These are phyloP conservation scores for Saturnispora serradocipensis DNA, from an alignment of 805 yeast species.

Conservation along the genomic window DNA sequence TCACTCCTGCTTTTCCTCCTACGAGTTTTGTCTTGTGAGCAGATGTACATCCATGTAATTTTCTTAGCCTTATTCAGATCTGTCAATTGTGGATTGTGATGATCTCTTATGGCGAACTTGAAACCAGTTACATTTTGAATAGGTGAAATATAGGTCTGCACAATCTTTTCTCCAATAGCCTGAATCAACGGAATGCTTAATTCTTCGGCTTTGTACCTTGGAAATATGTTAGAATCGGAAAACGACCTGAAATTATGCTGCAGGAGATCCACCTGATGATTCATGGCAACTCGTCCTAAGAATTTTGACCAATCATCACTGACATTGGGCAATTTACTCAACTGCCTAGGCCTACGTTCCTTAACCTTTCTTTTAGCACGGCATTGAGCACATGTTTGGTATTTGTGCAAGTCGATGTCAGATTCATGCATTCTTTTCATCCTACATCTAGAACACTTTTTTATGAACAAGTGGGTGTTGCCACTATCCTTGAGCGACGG, in stretches of 20 bases:
- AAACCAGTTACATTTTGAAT: conserved; percentile 34
- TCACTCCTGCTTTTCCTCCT: conserved; percentile 35
- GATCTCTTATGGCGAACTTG: conserved; percentile 36
- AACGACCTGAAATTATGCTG: conserved; percentile 30
- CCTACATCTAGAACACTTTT: conserved; percentile 37
- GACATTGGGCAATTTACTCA: conserved; percentile 28
- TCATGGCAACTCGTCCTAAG: conserved; percentile 27
- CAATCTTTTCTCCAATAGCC: conserved; percentile 28
- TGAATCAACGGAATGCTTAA: conserved; percentile 27
- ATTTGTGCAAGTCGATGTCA: conserved; percentile 27
- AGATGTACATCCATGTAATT: conserved; percentile 35
- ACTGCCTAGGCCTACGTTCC: conserved; percentile 21
- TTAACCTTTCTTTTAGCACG: conserved; percentile 32
- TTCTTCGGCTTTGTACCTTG: conserved; percentile 27
- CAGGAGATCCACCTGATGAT: conserved; percentile 28
- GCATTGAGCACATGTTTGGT: conserved; percentile 35
- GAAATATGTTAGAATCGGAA: conserved; percentile 25
- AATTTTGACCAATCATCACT: conserved; percentile 28
- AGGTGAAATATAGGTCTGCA: conserved; percentile 31
- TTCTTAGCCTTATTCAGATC: conserved; percentile 30
- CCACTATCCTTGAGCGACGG: neutral
- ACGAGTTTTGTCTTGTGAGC: conserved; percentile 35
- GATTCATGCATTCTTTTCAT: conserved; percentile 31
- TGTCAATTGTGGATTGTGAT: conserved; percentile 29
- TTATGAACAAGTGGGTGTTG: conserved; percentile 13